Conservation (phyloP, 306 rosid species). For the Delonix regia region DNA sequence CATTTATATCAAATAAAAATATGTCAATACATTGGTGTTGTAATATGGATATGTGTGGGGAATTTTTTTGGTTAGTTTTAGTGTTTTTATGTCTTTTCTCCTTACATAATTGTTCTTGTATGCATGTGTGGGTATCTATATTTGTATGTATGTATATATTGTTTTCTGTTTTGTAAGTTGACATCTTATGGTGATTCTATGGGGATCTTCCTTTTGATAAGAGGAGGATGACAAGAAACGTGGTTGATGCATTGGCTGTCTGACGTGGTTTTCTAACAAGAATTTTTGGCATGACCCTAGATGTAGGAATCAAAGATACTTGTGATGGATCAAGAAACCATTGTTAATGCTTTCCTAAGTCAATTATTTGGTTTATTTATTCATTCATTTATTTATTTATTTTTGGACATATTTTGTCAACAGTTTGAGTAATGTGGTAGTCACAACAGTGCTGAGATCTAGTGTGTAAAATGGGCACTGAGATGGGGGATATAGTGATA, state of each 20-base stretch:
- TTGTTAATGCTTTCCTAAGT: not conserved
- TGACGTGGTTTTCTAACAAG: not conserved
- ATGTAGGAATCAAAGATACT: not conserved
- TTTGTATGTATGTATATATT: too few species aligned
- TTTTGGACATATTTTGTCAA: not conserved
- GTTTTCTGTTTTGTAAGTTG: too few species aligned
- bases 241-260: not conserved
- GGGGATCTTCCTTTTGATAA: not conserved
- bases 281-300: not conserved
- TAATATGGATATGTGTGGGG: too few species aligned
- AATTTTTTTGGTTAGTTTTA: too few species aligned
- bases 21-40: too few species aligned
- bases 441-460: not conserved
- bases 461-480: not conserved
- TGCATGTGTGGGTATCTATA: not conserved
- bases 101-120: not conserved
- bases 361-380: not conserved
- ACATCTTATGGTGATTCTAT: not conserved
- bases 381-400: too few species aligned
- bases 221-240: not conserved
- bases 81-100: not conserved
- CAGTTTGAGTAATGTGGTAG: constrained; percentile 17
- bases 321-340: not conserved
- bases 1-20: too few species aligned
- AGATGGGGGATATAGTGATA: not conserved